phyloP scores from a whole-genome alignment of 2,329 filamentous ascomycete genomes.

The Fusarium temperatum region DNA sequence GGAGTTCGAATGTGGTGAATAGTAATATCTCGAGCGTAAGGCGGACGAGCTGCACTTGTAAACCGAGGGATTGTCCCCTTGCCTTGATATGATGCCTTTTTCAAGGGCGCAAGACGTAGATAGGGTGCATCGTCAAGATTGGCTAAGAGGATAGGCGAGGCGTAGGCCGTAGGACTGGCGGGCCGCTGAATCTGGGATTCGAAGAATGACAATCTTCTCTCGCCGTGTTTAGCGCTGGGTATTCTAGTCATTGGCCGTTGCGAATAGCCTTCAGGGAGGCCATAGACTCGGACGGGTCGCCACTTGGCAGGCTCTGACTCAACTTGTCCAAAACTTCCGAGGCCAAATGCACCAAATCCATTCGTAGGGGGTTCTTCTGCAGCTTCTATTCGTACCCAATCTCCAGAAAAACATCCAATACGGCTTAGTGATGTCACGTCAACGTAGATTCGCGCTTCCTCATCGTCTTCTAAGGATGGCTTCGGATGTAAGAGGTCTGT shows the following conservation, averaged over 20 bases:
- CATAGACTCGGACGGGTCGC: slow-evolving; percentile 89
- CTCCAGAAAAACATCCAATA: slow-evolving; percentile 95
- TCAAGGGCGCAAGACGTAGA: slow-evolving; percentile 78
- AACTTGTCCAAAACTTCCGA: slow-evolving; percentile 65
- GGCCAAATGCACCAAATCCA: slow-evolving; percentile 72
- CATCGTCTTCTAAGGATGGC: slow-evolving; percentile 79
- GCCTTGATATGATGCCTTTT: slow-evolving; percentile 58
- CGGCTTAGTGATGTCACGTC: slow-evolving; percentile 86
- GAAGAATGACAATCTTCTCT: slow-evolving; percentile 68
- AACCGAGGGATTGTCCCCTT: slow-evolving; percentile 66
- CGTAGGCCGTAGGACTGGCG: slow-evolving; percentile 70
- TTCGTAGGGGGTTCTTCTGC: slow-evolving; percentile 76
- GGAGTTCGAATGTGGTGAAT: slow-evolving; percentile 90
- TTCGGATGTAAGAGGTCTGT: slow-evolving; percentile 86
- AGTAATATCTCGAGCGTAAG: slow-evolving; percentile 78
- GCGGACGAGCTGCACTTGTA: slow-evolving; percentile 64
- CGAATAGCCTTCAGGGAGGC: slow-evolving; percentile 80
- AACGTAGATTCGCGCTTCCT: slow-evolving; percentile 89
- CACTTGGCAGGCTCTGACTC: slow-evolving; percentile 72
- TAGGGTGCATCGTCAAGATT: slow-evolving; percentile 85
- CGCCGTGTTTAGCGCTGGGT: slow-evolving; percentile 61
- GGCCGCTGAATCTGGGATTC: slow-evolving; percentile 73
- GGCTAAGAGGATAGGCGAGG: slow-evolving; percentile 86
- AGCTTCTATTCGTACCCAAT: slow-evolving; percentile 90
- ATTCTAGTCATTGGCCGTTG: slow-evolving; percentile 69